These are phyloP conservation scores for Calonectria multiphialidica DNA, from an alignment of 2,329 filamentous ascomycete species.

Conservation along the genomic window DNA sequence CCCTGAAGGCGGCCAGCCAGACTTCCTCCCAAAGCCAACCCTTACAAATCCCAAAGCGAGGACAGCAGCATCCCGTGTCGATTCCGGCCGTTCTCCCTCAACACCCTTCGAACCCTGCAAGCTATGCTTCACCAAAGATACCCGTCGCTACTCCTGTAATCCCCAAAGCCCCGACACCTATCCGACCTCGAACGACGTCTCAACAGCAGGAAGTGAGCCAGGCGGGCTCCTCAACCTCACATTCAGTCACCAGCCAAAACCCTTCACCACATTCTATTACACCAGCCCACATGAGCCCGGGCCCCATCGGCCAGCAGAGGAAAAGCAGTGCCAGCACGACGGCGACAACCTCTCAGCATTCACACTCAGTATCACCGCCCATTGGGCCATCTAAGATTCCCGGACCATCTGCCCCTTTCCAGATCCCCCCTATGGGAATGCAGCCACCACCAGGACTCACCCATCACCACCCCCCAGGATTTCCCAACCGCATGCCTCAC, in stretches of 20 bases:
- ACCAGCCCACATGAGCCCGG: slow-evolving; percentile 74
- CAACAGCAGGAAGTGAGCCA: slow-evolving; percentile 83
- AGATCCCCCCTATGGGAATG: slow-evolving; percentile 67
- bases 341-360: slow-evolving; percentile 44
- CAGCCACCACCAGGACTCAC: slow-evolving; percentile 55
- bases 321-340: slow-evolving; percentile 68
- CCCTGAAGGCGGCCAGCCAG: slow-evolving; percentile 54
- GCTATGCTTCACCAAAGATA: slow-evolving; percentile 82
- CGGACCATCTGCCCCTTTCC: slow-evolving; percentile 61
- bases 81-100: slow-evolving; percentile 67
- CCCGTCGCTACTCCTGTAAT: slow-evolving; percentile 83
- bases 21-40: slow-evolving; percentile 42
- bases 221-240: slow-evolving; percentile 77
- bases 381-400: slow-evolving; percentile 48
- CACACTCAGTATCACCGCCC: slow-evolving; percentile 70
- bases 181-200: slow-evolving; percentile 80
- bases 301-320: slow-evolving; percentile 71
- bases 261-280: slow-evolving; percentile 71
- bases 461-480: slow-evolving; percentile 56
- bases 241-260: slow-evolving; percentile 69
- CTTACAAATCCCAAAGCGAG: slow-evolving; percentile 53
- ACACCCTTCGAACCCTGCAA: slow-evolving; percentile 68
- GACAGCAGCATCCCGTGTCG: slow-evolving; percentile 53
- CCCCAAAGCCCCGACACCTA: slow-evolving; percentile 85
- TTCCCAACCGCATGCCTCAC: slow-evolving; percentile 70